These are phyloP conservation scores for Clathrus columnatus DNA, from an alignment of 768 basidiomycete species.

Conservation along the genomic window DNA sequence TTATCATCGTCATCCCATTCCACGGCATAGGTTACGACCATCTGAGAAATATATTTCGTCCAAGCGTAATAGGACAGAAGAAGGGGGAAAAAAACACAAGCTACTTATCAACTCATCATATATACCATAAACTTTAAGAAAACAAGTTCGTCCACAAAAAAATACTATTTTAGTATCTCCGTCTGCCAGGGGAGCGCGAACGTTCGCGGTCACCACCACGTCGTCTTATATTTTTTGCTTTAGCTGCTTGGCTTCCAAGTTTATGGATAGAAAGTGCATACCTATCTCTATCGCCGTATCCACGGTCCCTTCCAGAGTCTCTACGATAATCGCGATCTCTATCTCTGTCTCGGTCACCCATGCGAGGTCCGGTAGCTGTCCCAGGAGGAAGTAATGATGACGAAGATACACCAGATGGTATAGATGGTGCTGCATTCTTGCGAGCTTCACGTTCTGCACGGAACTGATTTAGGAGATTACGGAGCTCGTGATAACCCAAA, in stretches of 20 bases:
- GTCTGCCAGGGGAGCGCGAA: slow-evolving; percentile 61
- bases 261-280: slow-evolving; percentile 39
- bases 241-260: background rate
- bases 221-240: slow-evolving; percentile 20
- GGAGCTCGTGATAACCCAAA: slow-evolving; percentile 95
- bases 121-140: too few relatives aligned
- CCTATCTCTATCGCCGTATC: slow-evolving; percentile 48
- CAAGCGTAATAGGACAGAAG: too few relatives aligned
- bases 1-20: too few relatives aligned
- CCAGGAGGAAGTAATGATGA: slow-evolving; percentile 28
- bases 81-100: too few relatives aligned
- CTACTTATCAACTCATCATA: too few relatives aligned
- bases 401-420: slow-evolving; percentile 17
- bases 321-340: slow-evolving; percentile 46
- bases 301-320: slow-evolving; percentile 25
- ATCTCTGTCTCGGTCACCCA: slow-evolving; percentile 29
- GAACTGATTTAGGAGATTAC: slow-evolving; percentile 87
- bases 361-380: slow-evolving; percentile 16
- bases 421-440: slow-evolving; percentile 48
- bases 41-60: too few relatives aligned
- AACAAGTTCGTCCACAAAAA: background rate
- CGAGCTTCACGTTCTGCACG: slow-evolving; percentile 82
- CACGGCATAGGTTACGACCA: too few relatives aligned
- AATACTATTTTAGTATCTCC: slow-evolving; percentile 33
- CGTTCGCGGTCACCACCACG: slow-evolving; percentile 65